These are phyloP conservation scores for Entomortierella lignicola DNA, from an alignment of 192 early-diverging fungal species.

Conservation along the genomic window DNA sequence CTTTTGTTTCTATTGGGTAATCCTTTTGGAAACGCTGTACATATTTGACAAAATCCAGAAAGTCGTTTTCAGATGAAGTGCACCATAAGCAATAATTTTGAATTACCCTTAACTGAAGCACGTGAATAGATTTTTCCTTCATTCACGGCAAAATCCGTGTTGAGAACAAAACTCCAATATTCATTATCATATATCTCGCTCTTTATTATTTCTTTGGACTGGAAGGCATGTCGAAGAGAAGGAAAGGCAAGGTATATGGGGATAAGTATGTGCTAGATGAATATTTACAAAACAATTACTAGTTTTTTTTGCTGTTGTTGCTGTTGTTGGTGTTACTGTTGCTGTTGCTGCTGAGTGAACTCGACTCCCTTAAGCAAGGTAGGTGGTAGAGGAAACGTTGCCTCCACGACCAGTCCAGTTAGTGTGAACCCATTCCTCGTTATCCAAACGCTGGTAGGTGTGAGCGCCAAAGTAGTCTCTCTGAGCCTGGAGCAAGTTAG, in stretches of 20 bases:
- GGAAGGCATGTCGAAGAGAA: neutral
- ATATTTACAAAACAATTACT: slow-evolving; percentile 20
- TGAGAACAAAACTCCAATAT: too few species aligned
- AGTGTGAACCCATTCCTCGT: slow-evolving; percentile 88
- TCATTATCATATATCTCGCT: too few species aligned
- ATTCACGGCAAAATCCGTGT: too few species aligned
- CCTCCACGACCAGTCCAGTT: slow-evolving; percentile 99
- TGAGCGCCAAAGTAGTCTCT: slow-evolving; percentile 99
- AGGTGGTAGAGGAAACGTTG: slow-evolving; percentile 65
- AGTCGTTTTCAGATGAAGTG: too few species aligned
- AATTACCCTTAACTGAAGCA: too few species aligned
- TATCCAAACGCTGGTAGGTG: slow-evolving; percentile 88
- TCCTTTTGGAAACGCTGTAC: too few species aligned
- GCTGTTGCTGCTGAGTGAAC: neutral
- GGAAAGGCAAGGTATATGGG: neutral
- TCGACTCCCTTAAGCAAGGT: slow-evolving; percentile 60
- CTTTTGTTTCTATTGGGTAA: too few species aligned
- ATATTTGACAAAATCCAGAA: too few species aligned
- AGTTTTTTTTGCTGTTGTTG: slow-evolving; percentile 1
- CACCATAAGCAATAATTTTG: too few species aligned
- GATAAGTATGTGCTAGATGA: neutral
- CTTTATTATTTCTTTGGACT: too few species aligned
- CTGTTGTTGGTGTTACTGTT: too few species aligned
- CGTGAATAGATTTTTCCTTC: too few species aligned
- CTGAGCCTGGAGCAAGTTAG: slow-evolving; percentile 97